Conservation (phyloP, 2,329 filamentous ascomycete genomes). For the Ceratocystis colombiana region DNA sequence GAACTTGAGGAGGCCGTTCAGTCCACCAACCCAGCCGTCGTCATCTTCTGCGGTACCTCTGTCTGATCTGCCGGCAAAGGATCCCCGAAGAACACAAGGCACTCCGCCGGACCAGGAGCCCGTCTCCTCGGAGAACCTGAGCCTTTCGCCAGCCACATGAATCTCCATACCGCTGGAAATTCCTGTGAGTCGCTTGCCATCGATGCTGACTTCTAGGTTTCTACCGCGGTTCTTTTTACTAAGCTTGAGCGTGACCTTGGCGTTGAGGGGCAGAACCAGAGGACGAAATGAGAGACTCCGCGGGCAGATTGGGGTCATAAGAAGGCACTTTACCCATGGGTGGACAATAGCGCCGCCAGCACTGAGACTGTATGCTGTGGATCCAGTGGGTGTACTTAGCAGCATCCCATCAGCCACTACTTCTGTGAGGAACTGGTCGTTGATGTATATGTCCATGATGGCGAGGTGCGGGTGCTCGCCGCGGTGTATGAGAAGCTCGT, state of each 20-base stretch:
- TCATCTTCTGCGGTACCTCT: constrained; percentile 47
- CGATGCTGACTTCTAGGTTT: constrained; percentile 69
- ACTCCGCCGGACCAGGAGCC: constrained; percentile 77
- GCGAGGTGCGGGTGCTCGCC: constrained; percentile 83
- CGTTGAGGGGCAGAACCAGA: constrained; percentile 76
- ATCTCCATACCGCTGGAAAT: constrained; percentile 73
- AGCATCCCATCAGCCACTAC: constrained; percentile 93
- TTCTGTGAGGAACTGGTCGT: constrained; percentile 80
- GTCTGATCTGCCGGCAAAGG: constrained; percentile 34
- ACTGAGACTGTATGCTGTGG: constrained; percentile 90
- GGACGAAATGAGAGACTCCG: constrained; percentile 86
- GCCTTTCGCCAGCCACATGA: constrained; percentile 66
- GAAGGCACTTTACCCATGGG: constrained; percentile 74
- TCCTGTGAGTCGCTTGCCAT: constrained; percentile 59
- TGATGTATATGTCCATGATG: constrained; percentile 83
- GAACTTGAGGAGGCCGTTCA: constrained; percentile 91
- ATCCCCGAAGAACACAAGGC: constrained; percentile 71
- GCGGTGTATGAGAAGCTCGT: constrained; percentile 88
- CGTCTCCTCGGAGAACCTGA: constrained; percentile 77
- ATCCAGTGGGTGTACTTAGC: constrained; percentile 85
- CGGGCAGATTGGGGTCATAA: constrained; percentile 90
- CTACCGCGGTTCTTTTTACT: constrained; percentile 69
- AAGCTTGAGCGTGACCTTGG: constrained; percentile 69
- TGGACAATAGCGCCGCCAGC: constrained; percentile 90
- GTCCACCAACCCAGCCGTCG: constrained; percentile 90